Conservation (phyloP, 106 monocot species). For the Narthecium ossifragum region DNA sequence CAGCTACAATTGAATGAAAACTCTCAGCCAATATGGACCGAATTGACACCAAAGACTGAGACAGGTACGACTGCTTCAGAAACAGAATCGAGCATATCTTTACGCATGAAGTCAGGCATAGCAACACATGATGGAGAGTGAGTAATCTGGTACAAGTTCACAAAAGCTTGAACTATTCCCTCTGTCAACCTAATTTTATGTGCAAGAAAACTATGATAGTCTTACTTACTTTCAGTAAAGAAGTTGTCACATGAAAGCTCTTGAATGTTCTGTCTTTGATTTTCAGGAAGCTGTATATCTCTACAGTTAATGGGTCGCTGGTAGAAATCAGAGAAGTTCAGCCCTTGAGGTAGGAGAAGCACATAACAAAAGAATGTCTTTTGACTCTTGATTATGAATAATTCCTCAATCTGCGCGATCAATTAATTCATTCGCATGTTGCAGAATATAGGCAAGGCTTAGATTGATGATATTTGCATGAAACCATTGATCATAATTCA, state of each 20-base stretch:
- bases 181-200: too few relatives aligned
- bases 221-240: not conserved
- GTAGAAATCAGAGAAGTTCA: constrained; percentile 67
- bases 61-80: constrained; percentile 15
- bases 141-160: constrained; percentile 47
- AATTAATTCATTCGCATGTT: too few relatives aligned
- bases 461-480: too few relatives aligned
- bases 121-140: constrained; percentile 72
- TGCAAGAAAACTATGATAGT: not conserved
- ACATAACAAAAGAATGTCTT: too few relatives aligned
- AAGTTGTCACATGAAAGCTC: not conserved
- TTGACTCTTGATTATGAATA: too few relatives aligned
- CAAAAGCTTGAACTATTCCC: not conserved
- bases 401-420: too few relatives aligned
- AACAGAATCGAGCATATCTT: constrained; percentile 19
- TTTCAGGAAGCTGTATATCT: constrained; percentile 60
- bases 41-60: constrained; percentile 28
- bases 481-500: too few relatives aligned
- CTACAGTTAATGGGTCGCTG: constrained; percentile 44
- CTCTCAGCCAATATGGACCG: constrained; percentile 61
- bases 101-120: constrained; percentile 44
- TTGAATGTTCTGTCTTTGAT: constrained; percentile 7
- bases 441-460: too few relatives aligned
- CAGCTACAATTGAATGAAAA: constrained; percentile 79
- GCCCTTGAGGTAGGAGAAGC: constrained; percentile 53